Conservation (phyloP, 371 early-diverging fungal species). For the Circinella umbellata region DNA sequence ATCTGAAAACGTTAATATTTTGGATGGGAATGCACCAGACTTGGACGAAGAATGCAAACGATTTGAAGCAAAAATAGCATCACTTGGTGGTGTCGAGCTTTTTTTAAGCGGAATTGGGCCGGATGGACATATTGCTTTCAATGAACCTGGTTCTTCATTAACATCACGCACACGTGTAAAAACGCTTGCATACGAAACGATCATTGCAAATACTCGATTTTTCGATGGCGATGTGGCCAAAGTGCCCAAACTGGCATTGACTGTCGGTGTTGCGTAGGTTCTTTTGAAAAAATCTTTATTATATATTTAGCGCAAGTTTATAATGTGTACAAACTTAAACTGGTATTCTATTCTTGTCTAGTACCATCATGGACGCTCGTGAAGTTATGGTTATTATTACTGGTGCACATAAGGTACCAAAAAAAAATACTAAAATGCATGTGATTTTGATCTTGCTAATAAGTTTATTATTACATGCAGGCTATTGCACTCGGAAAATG, state of each 20-base stretch:
- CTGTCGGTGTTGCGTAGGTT: conserved; percentile 67
- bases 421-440: neutral
- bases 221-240: conserved; percentile 73
- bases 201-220: conserved; percentile 73
- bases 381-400: conserved; percentile 84
- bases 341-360: neutral
- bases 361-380: conserved; percentile 85
- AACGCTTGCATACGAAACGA: conserved; percentile 75
- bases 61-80: conserved; percentile 61
- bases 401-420: conserved; percentile 69
- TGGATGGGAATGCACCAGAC: conserved; percentile 67
- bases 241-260: conserved; percentile 73
- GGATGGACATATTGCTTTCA: conserved; percentile 76
- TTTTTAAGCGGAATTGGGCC: conserved; percentile 68
- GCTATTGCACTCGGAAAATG: conserved; percentile 74
- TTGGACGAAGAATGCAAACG: conserved; percentile 63
- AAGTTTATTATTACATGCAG: neutral
- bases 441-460: neutral
- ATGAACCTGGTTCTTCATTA: conserved; percentile 73
- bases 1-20: conserved; percentile 60
- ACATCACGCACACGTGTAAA: conserved; percentile 73
- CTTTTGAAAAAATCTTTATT: neutral
- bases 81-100: conserved; percentile 66
- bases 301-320: too few relatives aligned
- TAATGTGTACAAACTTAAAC: too few relatives aligned